Evolutionary conservation across 2,329 filamentous ascomycete genomes (phyloP).

Genomic region (Tetracladium maxilliforme): DNA sequence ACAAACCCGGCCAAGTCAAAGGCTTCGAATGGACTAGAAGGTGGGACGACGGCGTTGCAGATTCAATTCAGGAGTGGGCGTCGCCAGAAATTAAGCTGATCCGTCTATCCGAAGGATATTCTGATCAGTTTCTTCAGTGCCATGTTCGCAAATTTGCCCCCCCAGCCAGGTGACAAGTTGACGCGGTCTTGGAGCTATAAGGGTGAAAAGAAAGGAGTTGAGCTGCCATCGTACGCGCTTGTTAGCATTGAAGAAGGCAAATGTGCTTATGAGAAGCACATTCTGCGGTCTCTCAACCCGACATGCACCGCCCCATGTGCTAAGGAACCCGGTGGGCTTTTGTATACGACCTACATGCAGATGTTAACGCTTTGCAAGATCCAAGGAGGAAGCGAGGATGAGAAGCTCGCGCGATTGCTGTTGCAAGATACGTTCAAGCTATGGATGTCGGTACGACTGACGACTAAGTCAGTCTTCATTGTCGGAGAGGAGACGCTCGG

Average conservation of each 20-base stretch:
- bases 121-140: constrained; percentile 30
- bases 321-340: too few relatives aligned
- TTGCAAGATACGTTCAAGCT: too few relatives aligned
- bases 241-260: constrained; percentile 36
- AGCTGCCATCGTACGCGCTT: constrained; percentile 40
- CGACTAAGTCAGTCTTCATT: constrained; percentile 44
- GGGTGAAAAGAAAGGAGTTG: constrained; percentile 28
- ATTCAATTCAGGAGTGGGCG: constrained; percentile 41
- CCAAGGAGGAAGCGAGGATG: too few relatives aligned
- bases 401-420: too few relatives aligned
- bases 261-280: constrained; percentile 31
- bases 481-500: constrained; percentile 41
- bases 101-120: constrained; percentile 37
- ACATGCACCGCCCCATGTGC: too few relatives aligned
- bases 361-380: too few relatives aligned
- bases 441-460: constrained; percentile 46
- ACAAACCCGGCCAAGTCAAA: constrained; percentile 42
- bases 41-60: constrained; percentile 38
- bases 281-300: too few relatives aligned
- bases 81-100: constrained; percentile 33
- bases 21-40: constrained; percentile 43
- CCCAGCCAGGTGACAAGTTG: constrained; percentile 38
- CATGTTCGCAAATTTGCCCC: constrained; percentile 38
- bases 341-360: too few relatives aligned
- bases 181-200: constrained; percentile 34